Conservation (phyloP, 2,329 filamentous ascomycete species). For the Aspergillus fumigatiaffinis region DNA sequence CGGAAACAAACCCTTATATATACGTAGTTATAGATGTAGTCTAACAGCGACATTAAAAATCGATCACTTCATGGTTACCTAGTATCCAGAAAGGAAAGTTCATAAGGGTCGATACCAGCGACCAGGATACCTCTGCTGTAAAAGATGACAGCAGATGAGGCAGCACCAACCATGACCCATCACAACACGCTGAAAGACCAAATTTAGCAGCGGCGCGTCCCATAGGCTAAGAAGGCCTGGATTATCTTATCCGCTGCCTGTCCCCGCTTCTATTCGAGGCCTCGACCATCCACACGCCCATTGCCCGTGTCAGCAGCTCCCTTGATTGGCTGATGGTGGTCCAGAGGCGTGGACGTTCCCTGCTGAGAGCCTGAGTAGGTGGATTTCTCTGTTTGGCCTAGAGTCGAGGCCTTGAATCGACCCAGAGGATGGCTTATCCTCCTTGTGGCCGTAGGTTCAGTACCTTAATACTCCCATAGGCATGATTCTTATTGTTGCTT, state of each 20-base stretch:
- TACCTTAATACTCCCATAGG: neutral
- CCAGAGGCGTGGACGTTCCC: conserved; percentile 14
- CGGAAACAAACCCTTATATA: neutral
- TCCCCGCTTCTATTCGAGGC: conserved; percentile 21
- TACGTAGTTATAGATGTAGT: neutral
- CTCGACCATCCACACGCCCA: conserved; percentile 14
- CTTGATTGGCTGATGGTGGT: conserved; percentile 13
- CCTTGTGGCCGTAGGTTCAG: neutral
- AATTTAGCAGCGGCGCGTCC: conserved; percentile 13
- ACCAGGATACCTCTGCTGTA: neutral
- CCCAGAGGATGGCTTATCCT: conserved; percentile 1
- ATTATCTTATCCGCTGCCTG: conserved; percentile 9
- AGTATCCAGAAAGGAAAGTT: too few relatives aligned
- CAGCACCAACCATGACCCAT: conserved; percentile 1
- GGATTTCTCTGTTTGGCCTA: conserved; percentile 9
- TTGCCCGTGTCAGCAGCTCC: neutral
- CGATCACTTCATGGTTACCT: neutral
- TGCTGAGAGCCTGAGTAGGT: conserved; percentile 1
- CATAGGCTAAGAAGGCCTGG: conserved; percentile 9
- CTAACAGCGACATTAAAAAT: neutral
- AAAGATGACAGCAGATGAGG: neutral
- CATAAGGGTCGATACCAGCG: neutral
- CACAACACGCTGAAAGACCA: conserved; percentile 9
- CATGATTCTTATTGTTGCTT: neutral
- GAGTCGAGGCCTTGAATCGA: conserved; percentile 17